These are phyloP conservation scores for Fusarium odoratissimum DNA, from an alignment of 2,329 filamentous ascomycete genomes.

Conservation along the genomic window DNA sequence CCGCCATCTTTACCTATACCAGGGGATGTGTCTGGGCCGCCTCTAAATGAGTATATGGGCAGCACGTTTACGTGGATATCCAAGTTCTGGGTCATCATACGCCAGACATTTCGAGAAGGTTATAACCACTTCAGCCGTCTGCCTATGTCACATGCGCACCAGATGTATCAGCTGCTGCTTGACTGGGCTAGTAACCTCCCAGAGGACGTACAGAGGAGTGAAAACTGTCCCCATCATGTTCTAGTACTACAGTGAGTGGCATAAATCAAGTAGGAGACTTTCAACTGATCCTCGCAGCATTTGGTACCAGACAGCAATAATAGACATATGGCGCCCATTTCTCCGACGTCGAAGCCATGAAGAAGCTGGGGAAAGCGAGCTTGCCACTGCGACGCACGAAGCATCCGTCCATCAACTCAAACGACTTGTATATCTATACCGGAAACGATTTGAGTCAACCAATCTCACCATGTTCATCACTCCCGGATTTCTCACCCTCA, in stretches of 20 bases:
- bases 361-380: not conserved
- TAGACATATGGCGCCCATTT: slow-evolving; percentile 17
- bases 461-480: slow-evolving; percentile 13
- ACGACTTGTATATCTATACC: not conserved
- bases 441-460: slow-evolving; percentile 11
- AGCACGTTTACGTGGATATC: slow-evolving; percentile 12
- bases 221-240: slow-evolving; percentile 10
- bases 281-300: not conserved
- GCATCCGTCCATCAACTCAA: slow-evolving; percentile 8
- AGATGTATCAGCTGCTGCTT: slow-evolving; percentile 5
- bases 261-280: fast-evolving
- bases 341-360: fast-evolving
- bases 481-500: not conserved
- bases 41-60: not conserved
- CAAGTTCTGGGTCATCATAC: slow-evolving; percentile 11
- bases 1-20: slow-evolving; percentile 11
- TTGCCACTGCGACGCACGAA: not conserved
- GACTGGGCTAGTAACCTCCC: not conserved
- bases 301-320: slow-evolving; percentile 13
- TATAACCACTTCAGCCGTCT: not conserved
- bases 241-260: slow-evolving; percentile 12
- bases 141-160: not conserved
- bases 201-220: not conserved
- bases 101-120: not conserved
- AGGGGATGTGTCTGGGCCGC: not conserved